These are phyloP conservation scores for Crucibulum laeve DNA, from an alignment of 768 basidiomycete genomes.

Conservation along the genomic window DNA sequence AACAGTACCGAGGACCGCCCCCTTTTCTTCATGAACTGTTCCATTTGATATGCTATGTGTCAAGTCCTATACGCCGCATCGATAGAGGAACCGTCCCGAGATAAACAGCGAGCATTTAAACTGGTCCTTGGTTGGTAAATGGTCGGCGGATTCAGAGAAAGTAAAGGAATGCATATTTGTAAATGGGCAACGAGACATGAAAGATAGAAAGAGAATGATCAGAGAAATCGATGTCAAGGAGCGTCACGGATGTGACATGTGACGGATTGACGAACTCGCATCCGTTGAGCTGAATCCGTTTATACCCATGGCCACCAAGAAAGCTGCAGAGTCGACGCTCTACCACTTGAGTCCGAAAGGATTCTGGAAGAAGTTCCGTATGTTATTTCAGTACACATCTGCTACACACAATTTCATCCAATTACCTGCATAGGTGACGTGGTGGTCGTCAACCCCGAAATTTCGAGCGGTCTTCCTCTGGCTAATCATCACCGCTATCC, in stretches of 20 bases:
- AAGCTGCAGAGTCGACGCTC: conserved; percentile 80
- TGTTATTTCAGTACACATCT: conserved; percentile 30
- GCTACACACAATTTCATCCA: neutral
- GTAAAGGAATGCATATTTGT: too few species aligned
- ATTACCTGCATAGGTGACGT: conserved; percentile 57
- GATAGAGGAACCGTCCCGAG: too few species aligned
- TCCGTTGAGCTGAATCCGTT: conserved; percentile 9
- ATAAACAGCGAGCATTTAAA: too few species aligned
- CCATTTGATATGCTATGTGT: too few species aligned
- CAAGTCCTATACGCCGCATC: too few species aligned
- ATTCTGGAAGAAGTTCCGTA: conserved; percentile 97
- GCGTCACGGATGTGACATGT: conserved; percentile 2
- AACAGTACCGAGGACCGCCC: too few species aligned
- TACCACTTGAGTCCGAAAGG: conserved; percentile 89
- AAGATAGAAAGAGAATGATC: neutral
- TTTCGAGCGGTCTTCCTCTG: conserved; percentile 86
- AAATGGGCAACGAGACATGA: too few species aligned
- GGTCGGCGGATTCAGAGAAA: too few species aligned
- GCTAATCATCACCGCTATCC: conserved; percentile 72
- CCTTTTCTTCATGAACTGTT: too few species aligned
- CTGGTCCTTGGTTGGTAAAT: too few species aligned
- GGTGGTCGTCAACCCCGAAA: conserved; percentile 82
- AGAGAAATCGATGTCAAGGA: neutral
- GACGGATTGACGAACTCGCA: conserved; percentile 1
- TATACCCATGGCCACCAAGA: conserved; percentile 64